Base-by-base conservation (phyloP, 805 yeast species). In the Suhomyces faveliae region DNA sequence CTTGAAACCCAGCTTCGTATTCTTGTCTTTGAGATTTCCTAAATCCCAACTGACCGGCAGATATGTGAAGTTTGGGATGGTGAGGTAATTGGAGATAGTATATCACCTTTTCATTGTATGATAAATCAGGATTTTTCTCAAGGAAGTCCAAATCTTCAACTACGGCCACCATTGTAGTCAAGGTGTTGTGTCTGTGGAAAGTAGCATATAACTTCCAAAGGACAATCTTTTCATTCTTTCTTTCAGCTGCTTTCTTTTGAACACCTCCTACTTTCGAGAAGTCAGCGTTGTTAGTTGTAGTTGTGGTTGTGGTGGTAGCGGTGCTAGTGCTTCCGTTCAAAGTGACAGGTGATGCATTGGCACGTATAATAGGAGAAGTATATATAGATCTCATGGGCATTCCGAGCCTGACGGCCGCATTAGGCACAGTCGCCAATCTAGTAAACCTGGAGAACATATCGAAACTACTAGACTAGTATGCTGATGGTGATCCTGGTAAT, bases 1-100 rank as follows among this genome's bases (percentile, higher is more conserved):
- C 85, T 65, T 90, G 97, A 74, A 85, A 91, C 11, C 86, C 86
- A 1, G 96, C 97, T 68, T 92, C 99, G 61, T 88, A 89, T 66
- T 89, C 96, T 42, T 95, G 89, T 68, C 97, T 83, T 48, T 89
- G 89, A 13, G 94, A 81, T 60, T 90, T 89, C 60, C 89, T 80
- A 74, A 90, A 92, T 3, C 98, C 99, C 44, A 89, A 73, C 62
- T 80, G 81, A 44, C 99, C 99, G 0, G 96, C 85, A 6, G 89
- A 79, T 43, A 88, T 70, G 19, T 85, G 80, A 40, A 85, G 63
- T 53, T 80, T 77, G 23, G 85, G 83, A 53, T 81, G 85, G 67
- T 91, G 92, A 21, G 90, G 94, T 42, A 91, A 79, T 52, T 85
- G 82, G 56, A 89, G 72, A 68, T 85, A 85, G 63, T 89, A 87